Evolutionary conservation across 495 filamentous ascomycete species (phyloP), one percentile per base, ranked within the genome.

Genomic region (Neurospora pannonica): DNA sequence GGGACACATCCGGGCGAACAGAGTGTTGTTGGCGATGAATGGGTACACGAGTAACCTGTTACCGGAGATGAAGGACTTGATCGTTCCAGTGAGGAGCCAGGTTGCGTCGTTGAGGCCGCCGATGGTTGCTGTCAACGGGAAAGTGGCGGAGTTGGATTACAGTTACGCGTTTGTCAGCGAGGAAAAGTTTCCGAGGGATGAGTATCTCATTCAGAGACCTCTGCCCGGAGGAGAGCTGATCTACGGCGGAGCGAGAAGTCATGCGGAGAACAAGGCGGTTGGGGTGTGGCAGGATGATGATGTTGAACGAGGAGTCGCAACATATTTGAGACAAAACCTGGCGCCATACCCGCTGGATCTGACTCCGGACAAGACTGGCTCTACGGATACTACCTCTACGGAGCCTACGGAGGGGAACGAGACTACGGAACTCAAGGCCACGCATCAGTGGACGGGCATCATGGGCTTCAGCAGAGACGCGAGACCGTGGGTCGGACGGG

Each of bases 1-100:
- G 9, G 94, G 94, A 11, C 83, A 75, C 1, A 85, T 95, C 74
- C 73, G 72, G 0, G 79, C 93, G 0, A 79, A 81, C 0, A 85
- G 90, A 71, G 86, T 97, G 28, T 85, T 97, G 8, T 87, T 97
- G 48, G 90, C 91, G 11, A 95, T 92, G 1, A 97, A 97, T 75
- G 94, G 83, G 4, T 93, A 94, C 75, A 94, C 92, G 0, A 90
- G 89, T 0, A 86, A 92, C 75, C 85, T 97, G 4, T 84, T 97
- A 11, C 93, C 92, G 0, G 78, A 81, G 0, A 90, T 97, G 72
- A 80, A 84, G 34, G 91, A 91, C 72, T 83, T 93, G 17, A 90
- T 97, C 73, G 91, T 93, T 38, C 94, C 94, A 0, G 90, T 94
- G 0, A 85, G 92, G 21, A 92, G 92, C 1, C 90, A 93, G 71